Base-by-base conservation (phyloP, 768 basidiomycete genomes). In the Sarcodon sp. region DNA sequence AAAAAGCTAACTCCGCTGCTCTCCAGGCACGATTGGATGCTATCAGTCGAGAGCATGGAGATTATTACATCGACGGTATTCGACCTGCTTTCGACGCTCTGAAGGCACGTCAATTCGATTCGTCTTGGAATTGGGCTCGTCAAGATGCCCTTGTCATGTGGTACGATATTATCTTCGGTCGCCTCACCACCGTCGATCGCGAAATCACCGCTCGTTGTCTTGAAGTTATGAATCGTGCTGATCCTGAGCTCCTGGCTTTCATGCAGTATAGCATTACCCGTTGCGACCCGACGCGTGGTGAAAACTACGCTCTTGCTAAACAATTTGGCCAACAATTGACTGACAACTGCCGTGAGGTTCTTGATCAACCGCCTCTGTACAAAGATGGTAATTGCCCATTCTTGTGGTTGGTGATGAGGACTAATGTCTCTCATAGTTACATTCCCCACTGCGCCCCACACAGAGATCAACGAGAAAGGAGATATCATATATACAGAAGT, bases 61-160 rank as follows among this genome's bases (percentile, higher is more conserved):
- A 98, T 49, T 63, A 72, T 0, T 99, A 99, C 66, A 71, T 98
- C 51, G 84, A 93, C 33, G 96, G 96, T 39, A 93, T 98, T 51
- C 87, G 93, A 59, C 96, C 96, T 8, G 74, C 78, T 50, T 99
- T 99, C 65, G 89, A 94, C 59, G 83, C 88, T 2, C 72, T 97
- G 58, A 98, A 99, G 66, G 96, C 93, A 10, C 87, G 96, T 43
- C 92, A 85, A 61, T 98, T 99, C 71, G 93, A 98, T 62, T 98
- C 94, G 2, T 91, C 87, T 6, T 99, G 94, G 96, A 99, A 99
- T 61, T 99, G 96, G 96, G 94, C 86, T 41, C 83, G 94, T 51
- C 96, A 99, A 68, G 93, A 96, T 52, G 90, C 92, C 12, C 72
- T 98, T 27, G 70, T 90, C 51, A 93, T 99, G 90, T 98, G 83